A percentile compares a stretch with the other conserved stretches of the same genome.
These are phyloP conservation scores for Trematosphaeria pertusa DNA, from an alignment of 2,329 filamentous ascomycete genomes.

Conservation along the genomic window DNA sequence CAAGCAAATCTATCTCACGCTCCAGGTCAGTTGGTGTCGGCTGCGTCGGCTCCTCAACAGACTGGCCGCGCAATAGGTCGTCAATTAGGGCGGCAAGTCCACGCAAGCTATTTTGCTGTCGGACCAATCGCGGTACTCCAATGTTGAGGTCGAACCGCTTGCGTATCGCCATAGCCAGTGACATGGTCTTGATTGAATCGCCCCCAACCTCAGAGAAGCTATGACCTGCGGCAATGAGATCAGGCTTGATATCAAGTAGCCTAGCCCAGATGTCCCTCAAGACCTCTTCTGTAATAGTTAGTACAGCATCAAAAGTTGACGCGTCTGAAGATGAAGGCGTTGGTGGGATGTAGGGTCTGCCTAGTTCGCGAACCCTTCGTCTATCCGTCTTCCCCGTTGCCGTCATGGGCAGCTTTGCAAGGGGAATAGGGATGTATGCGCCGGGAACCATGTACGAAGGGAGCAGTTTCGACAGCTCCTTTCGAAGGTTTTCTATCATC, in stretches of 20 bases:
- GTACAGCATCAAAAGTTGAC: not conserved
- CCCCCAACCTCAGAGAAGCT: not conserved
- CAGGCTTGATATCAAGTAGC: not conserved
- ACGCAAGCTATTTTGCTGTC: no score
- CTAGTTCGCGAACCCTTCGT: not conserved
- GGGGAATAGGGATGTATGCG: not conserved
- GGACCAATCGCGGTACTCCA: no score
- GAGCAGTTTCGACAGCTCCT: not conserved
- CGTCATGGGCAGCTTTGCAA: not conserved
- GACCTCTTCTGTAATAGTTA: not conserved
- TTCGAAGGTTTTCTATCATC: not conserved
- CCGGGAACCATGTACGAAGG: not conserved
- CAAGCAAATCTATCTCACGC: no score
- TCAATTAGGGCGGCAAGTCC: no score
- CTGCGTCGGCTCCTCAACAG: no score
- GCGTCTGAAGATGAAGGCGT: no score
- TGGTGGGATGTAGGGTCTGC: not conserved
- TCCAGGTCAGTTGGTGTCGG: no score
- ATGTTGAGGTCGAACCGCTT: no score
- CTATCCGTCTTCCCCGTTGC: not conserved
- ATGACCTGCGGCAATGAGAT: not conserved
- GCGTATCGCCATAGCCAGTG: no score
- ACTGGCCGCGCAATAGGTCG: no score
- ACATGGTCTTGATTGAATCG: not conserved
- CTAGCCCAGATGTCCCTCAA: not conserved